These are phyloP conservation scores for Salix purpurea DNA, from an alignment of 345 rosid genomes.

Conservation along the genomic window DNA sequence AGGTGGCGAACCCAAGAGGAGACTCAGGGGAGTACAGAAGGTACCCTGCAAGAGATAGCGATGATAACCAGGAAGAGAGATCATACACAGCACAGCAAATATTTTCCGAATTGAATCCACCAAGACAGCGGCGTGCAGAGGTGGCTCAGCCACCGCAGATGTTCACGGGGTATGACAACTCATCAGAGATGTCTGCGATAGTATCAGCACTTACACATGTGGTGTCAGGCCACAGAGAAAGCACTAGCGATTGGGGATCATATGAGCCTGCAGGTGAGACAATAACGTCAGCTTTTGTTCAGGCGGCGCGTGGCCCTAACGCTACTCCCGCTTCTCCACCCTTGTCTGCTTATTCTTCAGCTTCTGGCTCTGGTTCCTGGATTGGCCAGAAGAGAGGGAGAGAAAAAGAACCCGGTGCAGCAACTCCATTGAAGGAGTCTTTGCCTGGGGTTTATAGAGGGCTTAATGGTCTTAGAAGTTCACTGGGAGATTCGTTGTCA, in stretches of 20 bases:
- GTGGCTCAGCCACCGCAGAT: constrained; percentile 3
- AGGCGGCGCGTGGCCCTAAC: constrained; percentile 2
- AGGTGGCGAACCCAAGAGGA: constrained; percentile 38
- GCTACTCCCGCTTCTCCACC: constrained; percentile 18
- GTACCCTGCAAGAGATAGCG: neutral
- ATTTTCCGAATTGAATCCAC: neutral
- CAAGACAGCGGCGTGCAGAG: neutral
- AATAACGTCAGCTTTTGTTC: constrained; percentile 15
- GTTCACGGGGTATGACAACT: constrained; percentile 32
- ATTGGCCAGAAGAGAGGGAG: constrained; percentile 40
- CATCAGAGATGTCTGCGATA: constrained; percentile 63
- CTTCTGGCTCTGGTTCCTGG: constrained; percentile 29
- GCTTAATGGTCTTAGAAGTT: constrained; percentile 15
- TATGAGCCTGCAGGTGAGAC: neutral
- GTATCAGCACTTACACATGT: constrained; percentile 70
- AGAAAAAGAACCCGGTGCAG: constrained; percentile 26
- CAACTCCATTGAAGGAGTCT: constrained; percentile 21
- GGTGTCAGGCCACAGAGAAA: constrained; percentile 39
- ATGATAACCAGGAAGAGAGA: constrained; percentile 7
- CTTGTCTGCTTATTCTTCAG: constrained; percentile 13
- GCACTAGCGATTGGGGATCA: constrained; percentile 6
- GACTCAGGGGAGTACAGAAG: constrained; percentile 11
- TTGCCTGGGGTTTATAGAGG: constrained; percentile 30
- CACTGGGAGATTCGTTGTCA: constrained; percentile 34
- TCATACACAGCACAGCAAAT: neutral